Conservation (phyloP, 345 rosid species). For the Eutrema heterophyllum region DNA sequence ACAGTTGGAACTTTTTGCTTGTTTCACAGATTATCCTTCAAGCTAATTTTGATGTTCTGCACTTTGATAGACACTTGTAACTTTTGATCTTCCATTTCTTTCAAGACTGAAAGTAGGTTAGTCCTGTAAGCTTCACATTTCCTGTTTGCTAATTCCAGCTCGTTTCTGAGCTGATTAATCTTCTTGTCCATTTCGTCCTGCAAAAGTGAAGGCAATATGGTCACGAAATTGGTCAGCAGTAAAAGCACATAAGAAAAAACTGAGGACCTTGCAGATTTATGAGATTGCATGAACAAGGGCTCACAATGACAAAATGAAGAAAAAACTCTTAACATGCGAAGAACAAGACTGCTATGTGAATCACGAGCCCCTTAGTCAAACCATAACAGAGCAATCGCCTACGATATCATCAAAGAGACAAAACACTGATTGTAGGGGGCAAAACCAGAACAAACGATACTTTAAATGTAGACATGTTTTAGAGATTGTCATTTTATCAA, state of each 20-base stretch:
- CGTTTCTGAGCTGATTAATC: constrained; percentile 34
- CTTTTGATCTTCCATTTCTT: constrained; percentile 52
- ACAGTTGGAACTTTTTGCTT: constrained; percentile 25
- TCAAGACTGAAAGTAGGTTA: constrained; percentile 48
- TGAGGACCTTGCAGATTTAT: neutral
- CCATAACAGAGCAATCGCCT: neutral
- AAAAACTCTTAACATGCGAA: neutral
- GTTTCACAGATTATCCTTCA: constrained; percentile 37
- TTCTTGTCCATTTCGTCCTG: constrained; percentile 50
- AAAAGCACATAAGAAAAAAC: neutral
- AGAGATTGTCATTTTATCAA: neutral
- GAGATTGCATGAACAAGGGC: neutral
- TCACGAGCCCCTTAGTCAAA: neutral
- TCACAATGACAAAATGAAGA: neutral
- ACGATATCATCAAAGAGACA: neutral
- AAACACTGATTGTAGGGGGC: neutral
- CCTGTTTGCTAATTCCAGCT: constrained; percentile 41
- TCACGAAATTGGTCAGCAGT: neutral
- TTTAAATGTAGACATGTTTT: neutral
- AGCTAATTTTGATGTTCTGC: constrained; percentile 38
- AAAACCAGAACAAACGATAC: neutral
- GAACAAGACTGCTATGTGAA: neutral
- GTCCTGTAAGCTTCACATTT: constrained; percentile 47
- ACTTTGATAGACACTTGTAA: constrained; percentile 41
- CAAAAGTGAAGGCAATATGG: constrained; percentile 14